A percentile compares a stretch with the other conserved stretches of the same genome.
Evolutionary conservation across 176 grass and related monocot species (phyloP).

Genomic region (Lolium multiflorum): DNA sequence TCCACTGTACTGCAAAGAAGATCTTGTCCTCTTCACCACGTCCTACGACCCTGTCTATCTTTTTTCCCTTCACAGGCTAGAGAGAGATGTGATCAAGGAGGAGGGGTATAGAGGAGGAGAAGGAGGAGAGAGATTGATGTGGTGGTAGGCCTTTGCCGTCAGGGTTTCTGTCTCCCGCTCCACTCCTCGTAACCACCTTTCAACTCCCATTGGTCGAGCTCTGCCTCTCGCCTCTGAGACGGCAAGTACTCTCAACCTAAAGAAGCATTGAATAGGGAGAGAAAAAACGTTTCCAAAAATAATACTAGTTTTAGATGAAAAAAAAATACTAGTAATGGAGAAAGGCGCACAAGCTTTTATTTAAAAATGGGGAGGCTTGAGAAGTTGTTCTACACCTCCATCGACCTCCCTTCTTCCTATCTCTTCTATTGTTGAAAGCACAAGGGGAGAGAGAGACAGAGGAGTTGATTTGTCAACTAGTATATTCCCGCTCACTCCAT

Average conservation of each 20-base stretch:
- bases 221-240: slow-evolving; percentile 64
- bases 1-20: slow-evolving; percentile 78
- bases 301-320: background rate
- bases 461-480: slow-evolving; percentile 41
- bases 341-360: slow-evolving; percentile 38
- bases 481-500: slow-evolving; percentile 35
- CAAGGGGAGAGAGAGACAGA: background rate
- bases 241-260: slow-evolving; percentile 73
- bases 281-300: background rate
- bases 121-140: slow-evolving; percentile 37
- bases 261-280: slow-evolving; percentile 69
- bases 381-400: slow-evolving; percentile 53
- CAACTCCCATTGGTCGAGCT: slow-evolving; percentile 64
- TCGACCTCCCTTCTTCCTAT: background rate
- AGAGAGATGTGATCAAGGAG: slow-evolving; percentile 23
- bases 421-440: background rate
- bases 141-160: slow-evolving; percentile 53
- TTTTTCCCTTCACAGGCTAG: slow-evolving; percentile 37
- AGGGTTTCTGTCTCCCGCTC: slow-evolving; percentile 62
- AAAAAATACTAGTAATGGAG: slow-evolving; percentile 5
- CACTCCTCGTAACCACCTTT: slow-evolving; percentile 74
- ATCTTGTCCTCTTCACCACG: slow-evolving; percentile 83
- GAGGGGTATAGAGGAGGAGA: background rate
- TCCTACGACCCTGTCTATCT: slow-evolving; percentile 49
- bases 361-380: slow-evolving; percentile 15